Conservation (phyloP, 1,284 basidiomycete species). For the Moniliophthora roreri region DNA sequence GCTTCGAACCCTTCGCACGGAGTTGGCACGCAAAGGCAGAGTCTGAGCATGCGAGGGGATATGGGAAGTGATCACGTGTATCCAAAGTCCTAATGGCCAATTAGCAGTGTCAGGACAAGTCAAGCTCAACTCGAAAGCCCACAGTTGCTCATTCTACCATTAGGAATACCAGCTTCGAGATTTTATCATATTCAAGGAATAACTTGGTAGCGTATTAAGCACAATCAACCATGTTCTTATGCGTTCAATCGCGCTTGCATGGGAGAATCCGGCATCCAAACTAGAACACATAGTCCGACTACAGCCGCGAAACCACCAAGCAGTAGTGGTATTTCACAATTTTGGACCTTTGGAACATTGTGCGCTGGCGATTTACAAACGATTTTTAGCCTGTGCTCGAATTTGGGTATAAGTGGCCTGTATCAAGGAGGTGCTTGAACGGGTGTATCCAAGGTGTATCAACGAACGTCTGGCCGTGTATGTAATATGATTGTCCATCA, state of each 20-base stretch:
- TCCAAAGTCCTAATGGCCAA: constrained; percentile 48
- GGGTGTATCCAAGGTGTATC: too few relatives aligned
- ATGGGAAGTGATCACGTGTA: constrained; percentile 57
- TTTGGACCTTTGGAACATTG: too few relatives aligned
- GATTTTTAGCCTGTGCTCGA: too few relatives aligned
- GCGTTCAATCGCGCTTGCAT: constrained; percentile 62
- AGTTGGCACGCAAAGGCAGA: background rate
- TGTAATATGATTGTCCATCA: constrained; percentile 56
- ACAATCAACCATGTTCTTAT: constrained; percentile 66
- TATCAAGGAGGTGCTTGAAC: too few relatives aligned
- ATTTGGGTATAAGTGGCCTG: too few relatives aligned
- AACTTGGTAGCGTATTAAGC: constrained; percentile 56
- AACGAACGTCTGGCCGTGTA: too few relatives aligned
- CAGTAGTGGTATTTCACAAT: too few relatives aligned
- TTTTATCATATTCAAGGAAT: too few relatives aligned
- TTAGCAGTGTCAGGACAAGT: background rate
- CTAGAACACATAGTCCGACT: constrained; percentile 54
- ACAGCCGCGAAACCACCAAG: constrained; percentile 62
- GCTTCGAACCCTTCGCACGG: constrained; percentile 47
- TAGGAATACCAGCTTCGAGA: constrained; percentile 68
- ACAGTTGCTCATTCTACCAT: constrained; percentile 67
- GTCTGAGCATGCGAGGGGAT: background rate
- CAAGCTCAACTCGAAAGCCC: background rate
- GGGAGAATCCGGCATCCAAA: constrained; percentile 69
- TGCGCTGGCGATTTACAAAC: too few relatives aligned